Percentiles rank a stretch among this genome's conserved stretches.
phyloP scores from a whole-genome alignment of 768 basidiomycete species.

The Russula emetica region DNA sequence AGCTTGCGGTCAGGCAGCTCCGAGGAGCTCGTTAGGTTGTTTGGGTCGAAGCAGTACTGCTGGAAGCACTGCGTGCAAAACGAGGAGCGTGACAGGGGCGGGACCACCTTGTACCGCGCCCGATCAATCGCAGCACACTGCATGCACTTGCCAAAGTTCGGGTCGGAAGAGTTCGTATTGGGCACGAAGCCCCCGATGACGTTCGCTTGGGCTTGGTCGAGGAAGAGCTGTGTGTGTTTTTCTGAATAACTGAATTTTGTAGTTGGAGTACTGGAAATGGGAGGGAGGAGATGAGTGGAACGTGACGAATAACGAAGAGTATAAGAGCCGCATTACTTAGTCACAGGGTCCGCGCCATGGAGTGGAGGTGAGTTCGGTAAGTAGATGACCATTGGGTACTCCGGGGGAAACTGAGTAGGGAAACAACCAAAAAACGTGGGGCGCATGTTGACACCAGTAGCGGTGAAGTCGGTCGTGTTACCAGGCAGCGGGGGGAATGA shows the following conservation, averaged over 20 bases:
- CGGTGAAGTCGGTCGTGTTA: conserved; percentile 48
- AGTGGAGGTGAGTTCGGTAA: conserved; percentile 71
- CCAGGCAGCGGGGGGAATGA: conserved; percentile 61
- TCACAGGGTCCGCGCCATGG: conserved; percentile 55
- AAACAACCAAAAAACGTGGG: conserved; percentile 81
- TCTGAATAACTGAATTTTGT: conserved; percentile 56
- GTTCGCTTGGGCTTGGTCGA: conserved; percentile 57
- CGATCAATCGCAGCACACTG: conserved; percentile 60
- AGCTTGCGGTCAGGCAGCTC: conserved; percentile 40
- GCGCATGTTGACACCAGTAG: conserved; percentile 57
- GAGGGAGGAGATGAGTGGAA: neutral
- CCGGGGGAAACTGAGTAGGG: conserved; percentile 45
- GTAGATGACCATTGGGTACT: conserved; percentile 67
- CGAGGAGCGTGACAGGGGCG: conserved; percentile 28
- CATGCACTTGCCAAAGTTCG: conserved; percentile 58
- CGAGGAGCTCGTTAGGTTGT: conserved; percentile 25
- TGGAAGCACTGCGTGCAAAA: conserved; percentile 32
- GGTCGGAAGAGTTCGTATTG: conserved; percentile 52
- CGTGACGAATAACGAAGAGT: neutral
- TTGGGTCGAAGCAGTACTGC: conserved; percentile 35
- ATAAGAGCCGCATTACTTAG: conserved; percentile 46
- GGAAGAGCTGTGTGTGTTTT: conserved; percentile 52
- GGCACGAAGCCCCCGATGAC: conserved; percentile 57
- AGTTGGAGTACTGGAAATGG: conserved; percentile 45
- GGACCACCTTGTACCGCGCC: conserved; percentile 26